These are phyloP conservation scores for Daldinia sp. DNA, from an alignment of 2,329 filamentous ascomycete species.

Conservation along the genomic window DNA sequence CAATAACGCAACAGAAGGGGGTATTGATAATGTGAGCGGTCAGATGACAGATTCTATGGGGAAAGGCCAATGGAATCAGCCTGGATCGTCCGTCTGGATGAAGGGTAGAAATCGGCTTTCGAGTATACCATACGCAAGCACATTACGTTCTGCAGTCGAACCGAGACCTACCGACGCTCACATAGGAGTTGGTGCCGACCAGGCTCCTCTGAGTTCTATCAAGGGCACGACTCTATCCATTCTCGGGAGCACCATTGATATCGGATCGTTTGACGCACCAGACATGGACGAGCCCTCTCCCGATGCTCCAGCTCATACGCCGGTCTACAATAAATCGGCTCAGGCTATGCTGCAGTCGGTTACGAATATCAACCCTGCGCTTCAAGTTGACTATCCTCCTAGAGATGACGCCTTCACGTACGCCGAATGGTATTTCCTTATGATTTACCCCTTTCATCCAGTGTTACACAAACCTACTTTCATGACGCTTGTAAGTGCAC, in stretches of 20 bases:
- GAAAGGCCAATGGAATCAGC: slow-evolving; percentile 49
- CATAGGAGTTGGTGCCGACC: slow-evolving; percentile 70
- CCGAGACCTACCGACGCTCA: slow-evolving; percentile 67
- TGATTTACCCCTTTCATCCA: slow-evolving; percentile 75
- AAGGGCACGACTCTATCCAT: slow-evolving; percentile 80
- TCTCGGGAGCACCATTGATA: slow-evolving; percentile 80
- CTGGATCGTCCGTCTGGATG: slow-evolving; percentile 49
- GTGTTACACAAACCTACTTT: slow-evolving; percentile 80
- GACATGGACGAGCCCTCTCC: slow-evolving; percentile 69
- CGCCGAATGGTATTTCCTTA: slow-evolving; percentile 78
- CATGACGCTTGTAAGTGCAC: slow-evolving; percentile 66
- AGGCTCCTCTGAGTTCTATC: slow-evolving; percentile 74
- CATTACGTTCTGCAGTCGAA: slow-evolving; percentile 45
- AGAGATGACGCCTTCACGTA: slow-evolving; percentile 72
- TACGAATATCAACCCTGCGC: slow-evolving; percentile 66
- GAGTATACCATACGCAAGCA: slow-evolving; percentile 40
- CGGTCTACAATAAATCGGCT: slow-evolving; percentile 75
- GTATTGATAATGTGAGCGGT: slow-evolving; percentile 42
- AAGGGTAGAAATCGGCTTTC: slow-evolving; percentile 41
- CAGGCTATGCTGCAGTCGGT: slow-evolving; percentile 73
- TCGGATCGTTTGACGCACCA: slow-evolving; percentile 73
- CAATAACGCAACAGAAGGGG: slow-evolving; percentile 39
- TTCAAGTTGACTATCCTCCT: slow-evolving; percentile 68
- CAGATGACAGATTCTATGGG: slow-evolving; percentile 40
- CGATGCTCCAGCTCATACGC: slow-evolving; percentile 52